phyloP scores from a whole-genome alignment of 2,329 filamentous ascomycete genomes.

The Verticillium klebahnii region DNA sequence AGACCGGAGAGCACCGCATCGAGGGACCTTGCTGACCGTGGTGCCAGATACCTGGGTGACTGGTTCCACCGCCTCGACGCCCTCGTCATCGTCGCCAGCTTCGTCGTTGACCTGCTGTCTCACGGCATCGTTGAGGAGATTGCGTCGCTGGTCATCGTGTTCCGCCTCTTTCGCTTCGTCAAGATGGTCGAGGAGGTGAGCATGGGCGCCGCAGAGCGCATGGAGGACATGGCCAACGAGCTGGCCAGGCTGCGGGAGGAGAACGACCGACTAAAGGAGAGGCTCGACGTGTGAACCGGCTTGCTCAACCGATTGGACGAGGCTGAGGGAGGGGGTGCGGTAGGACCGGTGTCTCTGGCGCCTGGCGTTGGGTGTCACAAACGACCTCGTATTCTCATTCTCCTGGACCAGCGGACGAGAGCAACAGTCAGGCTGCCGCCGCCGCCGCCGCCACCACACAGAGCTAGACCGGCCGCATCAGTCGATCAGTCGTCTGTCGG shows the following conservation, averaged over 20 bases:
- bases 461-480: neutral
- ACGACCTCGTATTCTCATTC: neutral
- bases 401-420: neutral
- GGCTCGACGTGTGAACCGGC: slow-evolving; percentile 5
- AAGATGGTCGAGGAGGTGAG: slow-evolving; percentile 68
- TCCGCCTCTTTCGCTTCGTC: slow-evolving; percentile 64
- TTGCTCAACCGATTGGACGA: neutral
- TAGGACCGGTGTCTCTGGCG: neutral
- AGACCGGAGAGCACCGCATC: neutral
- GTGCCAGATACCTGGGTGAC: slow-evolving; percentile 46
- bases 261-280: slow-evolving; percentile 27
- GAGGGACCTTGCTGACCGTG: neutral
- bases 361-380: neutral
- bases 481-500: neutral
- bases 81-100: slow-evolving; percentile 55
- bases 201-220: slow-evolving; percentile 57
- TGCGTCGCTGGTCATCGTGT: slow-evolving; percentile 60
- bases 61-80: slow-evolving; percentile 64
- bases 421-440: neutral
- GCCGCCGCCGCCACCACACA: no score
- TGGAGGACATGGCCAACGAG: slow-evolving; percentile 50
- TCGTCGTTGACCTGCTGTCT: slow-evolving; percentile 57
- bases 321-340: neutral
- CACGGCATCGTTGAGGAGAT: slow-evolving; percentile 58
- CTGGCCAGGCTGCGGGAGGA: slow-evolving; percentile 48